phyloP scores from a whole-genome alignment of 768 basidiomycete genomes.

The Clavaria fumosa region DNA sequence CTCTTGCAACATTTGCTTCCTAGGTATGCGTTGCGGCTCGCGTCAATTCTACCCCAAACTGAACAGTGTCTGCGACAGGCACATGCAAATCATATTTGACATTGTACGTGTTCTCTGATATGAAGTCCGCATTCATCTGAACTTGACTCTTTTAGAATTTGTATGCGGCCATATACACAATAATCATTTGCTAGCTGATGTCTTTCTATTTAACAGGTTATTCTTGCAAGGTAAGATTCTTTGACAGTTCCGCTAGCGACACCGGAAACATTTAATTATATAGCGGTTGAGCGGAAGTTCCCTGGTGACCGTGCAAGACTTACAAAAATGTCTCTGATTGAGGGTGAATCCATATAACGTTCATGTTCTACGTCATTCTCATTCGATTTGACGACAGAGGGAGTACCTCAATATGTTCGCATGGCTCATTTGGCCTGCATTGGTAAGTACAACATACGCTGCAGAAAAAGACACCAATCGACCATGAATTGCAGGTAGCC shows the following conservation, averaged over 20 bases:
- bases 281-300: conserved; percentile 79
- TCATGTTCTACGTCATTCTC: too few relatives aligned
- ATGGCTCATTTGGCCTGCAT: conserved; percentile 91
- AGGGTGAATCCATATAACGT: conserved; percentile 50
- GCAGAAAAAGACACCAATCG: neutral
- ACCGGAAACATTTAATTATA: neutral
- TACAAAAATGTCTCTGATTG: conserved; percentile 80
- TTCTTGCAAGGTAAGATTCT: conserved; percentile 51
- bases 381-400: too few relatives aligned
- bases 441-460: conserved; percentile 26
- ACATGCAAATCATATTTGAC: conserved; percentile 87
- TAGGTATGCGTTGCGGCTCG: conserved; percentile 26
- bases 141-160: too few relatives aligned
- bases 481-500: conserved; percentile 33
- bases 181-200: too few relatives aligned
- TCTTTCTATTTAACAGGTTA: too few relatives aligned
- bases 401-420: conserved; percentile 68
- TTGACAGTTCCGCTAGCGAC: neutral
- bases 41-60: neutral
- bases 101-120: conserved; percentile 50
- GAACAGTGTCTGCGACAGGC: conserved; percentile 21
- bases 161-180: too few relatives aligned
- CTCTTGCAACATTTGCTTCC: conserved; percentile 77
- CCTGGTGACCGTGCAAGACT: conserved; percentile 75
- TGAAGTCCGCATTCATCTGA: too few relatives aligned